Percentiles rank a stretch among this genome's conserved stretches.
These are phyloP conservation scores for Pseudogymnoascus sp. DNA, from an alignment of 2,329 filamentous ascomycete species.

Conservation along the genomic window DNA sequence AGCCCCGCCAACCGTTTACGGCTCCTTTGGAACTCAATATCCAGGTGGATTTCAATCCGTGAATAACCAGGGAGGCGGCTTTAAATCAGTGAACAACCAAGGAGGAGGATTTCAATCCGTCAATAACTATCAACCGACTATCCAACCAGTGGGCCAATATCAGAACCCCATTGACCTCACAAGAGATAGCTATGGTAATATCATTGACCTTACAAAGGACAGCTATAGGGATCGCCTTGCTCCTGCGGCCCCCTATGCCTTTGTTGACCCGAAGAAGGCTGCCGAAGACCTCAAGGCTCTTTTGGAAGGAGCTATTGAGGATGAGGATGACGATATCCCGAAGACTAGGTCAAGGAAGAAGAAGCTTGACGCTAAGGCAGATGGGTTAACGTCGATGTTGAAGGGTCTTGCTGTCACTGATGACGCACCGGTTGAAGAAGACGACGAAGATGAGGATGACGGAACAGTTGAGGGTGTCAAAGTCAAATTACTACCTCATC, in stretches of 20 bases:
- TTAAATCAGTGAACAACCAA: not conserved
- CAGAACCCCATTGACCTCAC: slow-evolving; percentile 27
- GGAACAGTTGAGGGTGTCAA: slow-evolving; percentile 70
- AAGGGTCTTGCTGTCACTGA: slow-evolving; percentile 39
- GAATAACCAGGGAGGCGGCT: slow-evolving; percentile 13
- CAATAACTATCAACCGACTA: slow-evolving; percentile 15
- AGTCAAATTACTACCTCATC: slow-evolving; percentile 84
- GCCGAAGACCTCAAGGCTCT: slow-evolving; percentile 70
- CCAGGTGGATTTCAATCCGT: slow-evolving; percentile 21
- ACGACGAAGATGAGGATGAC: slow-evolving; percentile 46
- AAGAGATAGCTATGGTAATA: slow-evolving; percentile 10
- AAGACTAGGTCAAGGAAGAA: slow-evolving; percentile 32
- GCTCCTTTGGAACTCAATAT: slow-evolving; percentile 24
- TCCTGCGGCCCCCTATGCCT: slow-evolving; percentile 23
- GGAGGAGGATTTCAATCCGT: slow-evolving; percentile 22
- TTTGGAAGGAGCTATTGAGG: slow-evolving; percentile 73
- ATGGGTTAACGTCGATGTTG: slow-evolving; percentile 26
- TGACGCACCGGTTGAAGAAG: slow-evolving; percentile 34
- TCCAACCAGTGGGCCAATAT: slow-evolving; percentile 7
- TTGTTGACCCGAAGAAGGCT: slow-evolving; percentile 57
- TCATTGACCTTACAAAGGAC: slow-evolving; percentile 22
- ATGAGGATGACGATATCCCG: slow-evolving; percentile 41
- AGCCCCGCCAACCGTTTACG: slow-evolving; percentile 20
- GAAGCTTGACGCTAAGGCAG: slow-evolving; percentile 26
- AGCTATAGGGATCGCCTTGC: slow-evolving; percentile 17